Evolutionary conservation across 805 yeast genomes (phyloP), one percentile per base, ranked within the genome.

Genomic region (Sungouiella blattae): DNA sequence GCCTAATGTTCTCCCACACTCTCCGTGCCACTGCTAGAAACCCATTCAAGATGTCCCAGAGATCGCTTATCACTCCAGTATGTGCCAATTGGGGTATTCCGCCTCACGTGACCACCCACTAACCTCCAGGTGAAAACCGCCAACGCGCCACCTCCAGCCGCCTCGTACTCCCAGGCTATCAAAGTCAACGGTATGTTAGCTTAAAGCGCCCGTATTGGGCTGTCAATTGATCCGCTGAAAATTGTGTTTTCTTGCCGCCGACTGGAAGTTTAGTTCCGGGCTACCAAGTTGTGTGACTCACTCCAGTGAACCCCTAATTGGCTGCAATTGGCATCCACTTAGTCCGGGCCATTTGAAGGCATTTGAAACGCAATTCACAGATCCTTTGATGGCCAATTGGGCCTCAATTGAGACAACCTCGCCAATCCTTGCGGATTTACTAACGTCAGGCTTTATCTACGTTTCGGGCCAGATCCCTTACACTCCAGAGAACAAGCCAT

Each of bases 391-490:
- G n/a, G n/a, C n/a, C n/a, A n/a, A n/a, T n/a, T n/a, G n/a, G n/a
- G n/a, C n/a, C n/a, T n/a, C n/a, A n/a, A n/a, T n/a, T n/a, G n/a
- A n/a, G n/a, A n/a, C n/a, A n/a, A n/a, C n/a, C n/a, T n/a, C n/a
- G n/a, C n/a, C n/a, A n/a, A n/a, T n/a, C n/a, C n/a, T n/a, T n/a
- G n/a, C n/a, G n/a, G n/a, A n/a, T n/a, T n/a, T 45, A 46, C 53
- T 51, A 49, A 54, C 39, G 20, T 9, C 36, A 64, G 87, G 95
- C 42, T 79, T 87, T 60, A 65, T 93, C 59, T 93, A 83, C 61
- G 87, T 93, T 39, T 86, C 96, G 35, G 98, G 98, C 37, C 98
- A 93, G 69, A 82, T 93, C 43, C 97, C 98, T 36, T 77, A 78
- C 71, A 87, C 91, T 25, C 74, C 89, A 26, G 87, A 83, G 6